These are phyloP conservation scores for Gillenia trifoliata DNA, from an alignment of 306 rosid genomes.

Conservation along the genomic window DNA sequence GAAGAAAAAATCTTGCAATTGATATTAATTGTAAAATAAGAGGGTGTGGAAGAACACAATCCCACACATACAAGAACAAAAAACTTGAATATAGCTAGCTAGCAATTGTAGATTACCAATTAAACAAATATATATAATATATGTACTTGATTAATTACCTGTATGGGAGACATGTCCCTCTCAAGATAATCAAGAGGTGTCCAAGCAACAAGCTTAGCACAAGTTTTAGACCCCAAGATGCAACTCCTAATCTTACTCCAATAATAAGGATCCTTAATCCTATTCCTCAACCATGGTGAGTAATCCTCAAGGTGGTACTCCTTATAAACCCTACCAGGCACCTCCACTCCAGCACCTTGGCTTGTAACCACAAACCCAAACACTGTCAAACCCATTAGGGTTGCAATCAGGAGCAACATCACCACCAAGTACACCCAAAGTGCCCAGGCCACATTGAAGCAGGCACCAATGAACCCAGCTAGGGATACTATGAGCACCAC, in stretches of 20 bases:
- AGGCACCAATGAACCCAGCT: conserved; percentile 92
- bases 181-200: conserved; percentile 73
- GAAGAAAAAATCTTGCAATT: background rate
- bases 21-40: background rate
- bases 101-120: background rate
- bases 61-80: background rate
- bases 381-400: conserved; percentile 56
- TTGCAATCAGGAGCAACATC: conserved; percentile 70
- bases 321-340: conserved; percentile 65
- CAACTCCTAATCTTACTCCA: conserved; percentile 73
- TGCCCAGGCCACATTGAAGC: conserved; percentile 90
- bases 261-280: conserved; percentile 54
- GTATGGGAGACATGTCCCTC: conserved; percentile 71
- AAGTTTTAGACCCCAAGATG: conserved; percentile 75
- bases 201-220: conserved; percentile 54
- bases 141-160: conserved; percentile 40
- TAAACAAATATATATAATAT: background rate
- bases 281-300: conserved; percentile 73
- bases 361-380: conserved; percentile 80
- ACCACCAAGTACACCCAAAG: conserved; percentile 80
- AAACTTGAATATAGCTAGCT: background rate
- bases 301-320: conserved; percentile 58
- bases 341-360: conserved; percentile 64
- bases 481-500: conserved; percentile 70
- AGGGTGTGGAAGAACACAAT: background rate